Percentiles rank a stretch among this genome's conserved stretches.
Conservation (phyloP, 1,284 basidiomycete genomes). For the Bjerkandera adusta region DNA sequence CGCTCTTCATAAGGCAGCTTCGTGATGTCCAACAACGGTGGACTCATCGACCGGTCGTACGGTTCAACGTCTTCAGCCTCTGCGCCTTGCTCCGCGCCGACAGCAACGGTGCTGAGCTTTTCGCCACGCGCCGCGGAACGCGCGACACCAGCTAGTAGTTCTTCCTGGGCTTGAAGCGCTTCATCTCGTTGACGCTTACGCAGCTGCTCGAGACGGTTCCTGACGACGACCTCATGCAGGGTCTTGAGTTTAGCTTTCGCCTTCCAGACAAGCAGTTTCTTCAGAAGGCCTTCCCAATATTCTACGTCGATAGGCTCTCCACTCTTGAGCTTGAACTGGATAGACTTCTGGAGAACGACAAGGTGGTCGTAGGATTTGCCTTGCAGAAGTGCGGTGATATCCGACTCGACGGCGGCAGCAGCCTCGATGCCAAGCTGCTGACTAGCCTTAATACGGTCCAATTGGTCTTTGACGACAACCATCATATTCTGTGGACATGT, state of each 20-base stretch:
- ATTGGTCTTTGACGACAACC: constrained; percentile 90
- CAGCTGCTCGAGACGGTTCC: constrained; percentile 93
- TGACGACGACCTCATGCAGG: constrained; percentile 93
- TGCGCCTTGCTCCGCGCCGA: constrained; percentile 41
- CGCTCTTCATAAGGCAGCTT: constrained; percentile 75
- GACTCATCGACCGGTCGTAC: constrained; percentile 85
- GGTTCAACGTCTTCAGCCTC: constrained; percentile 64
- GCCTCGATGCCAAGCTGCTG: constrained; percentile 61
- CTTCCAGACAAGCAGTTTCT: constrained; percentile 96
- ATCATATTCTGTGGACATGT: constrained; percentile 77
- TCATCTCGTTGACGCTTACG: constrained; percentile 95
- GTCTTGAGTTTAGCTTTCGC: constrained; percentile 94
- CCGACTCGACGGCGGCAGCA: constrained; percentile 77
- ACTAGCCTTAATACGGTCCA: constrained; percentile 73
- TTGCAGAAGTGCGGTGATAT: constrained; percentile 71
- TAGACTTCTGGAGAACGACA: constrained; percentile 77
- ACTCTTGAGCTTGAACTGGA: constrained; percentile 86
- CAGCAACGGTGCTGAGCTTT: constrained; percentile 28
- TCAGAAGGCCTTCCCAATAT: constrained; percentile 94
- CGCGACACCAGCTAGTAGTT: constrained; percentile 80
- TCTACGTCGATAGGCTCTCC: constrained; percentile 96
- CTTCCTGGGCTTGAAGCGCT: constrained; percentile 88
- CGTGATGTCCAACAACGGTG: constrained; percentile 66
- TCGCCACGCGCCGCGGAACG: constrained; percentile 48
- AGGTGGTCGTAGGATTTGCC: constrained; percentile 87